Evolutionary conservation across 495 filamentous ascomycete species (phyloP), one percentile per base, ranked within the genome.

Genomic region (Staphylotrichum tortipilum): DNA sequence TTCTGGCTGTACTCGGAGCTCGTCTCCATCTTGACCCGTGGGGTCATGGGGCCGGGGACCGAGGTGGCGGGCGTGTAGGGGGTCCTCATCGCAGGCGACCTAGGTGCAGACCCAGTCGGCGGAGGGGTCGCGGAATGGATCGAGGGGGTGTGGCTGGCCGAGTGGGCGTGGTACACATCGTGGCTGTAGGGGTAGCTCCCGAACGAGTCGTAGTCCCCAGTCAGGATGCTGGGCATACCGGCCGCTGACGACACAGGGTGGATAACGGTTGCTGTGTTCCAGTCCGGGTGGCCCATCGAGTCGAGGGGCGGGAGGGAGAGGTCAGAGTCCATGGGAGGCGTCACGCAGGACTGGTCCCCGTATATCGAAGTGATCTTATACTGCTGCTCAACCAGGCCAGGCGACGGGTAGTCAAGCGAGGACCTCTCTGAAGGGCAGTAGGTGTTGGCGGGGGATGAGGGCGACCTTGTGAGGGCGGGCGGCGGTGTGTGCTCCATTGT

Each of bases 201-300:
- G 53, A 78, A 80, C 19, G 72, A 57, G 49, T 75, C 74, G 58
- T 78, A 80, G 24, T 76, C 77, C 37, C 68, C 62, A 21, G 73
- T 68, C 41, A 78, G 64, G 41, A 78, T 71, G 49, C 68, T 72
- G 46, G 74, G 71, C 58, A 70, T 64, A 41, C 62, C 58, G 36
- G 65, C 56, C 24, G 68, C 64, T 0, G 69, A 64, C 36, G 71
- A 68, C 44, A 59, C 59, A 22, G 67, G 59, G 33, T 71, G 64
- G 35, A 71, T 61, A 18, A 69, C 58, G 9, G 57, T 24, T 24
- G 65, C 46, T 49, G 50, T 65, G 55, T 53, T 64, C 71, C 71
- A 74, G 40, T 67, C 68, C 31, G 68, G 56, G 8, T 68, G 69
- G 41, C 63, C 63, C 62, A 72, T 71, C 40, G 66, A 62, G 38